Percentiles rank a stretch among this genome's conserved stretches.
These are phyloP conservation scores for Diutina pseudorugosa DNA, from an alignment of 1,139 yeast genomes.

Conservation along the genomic window DNA sequence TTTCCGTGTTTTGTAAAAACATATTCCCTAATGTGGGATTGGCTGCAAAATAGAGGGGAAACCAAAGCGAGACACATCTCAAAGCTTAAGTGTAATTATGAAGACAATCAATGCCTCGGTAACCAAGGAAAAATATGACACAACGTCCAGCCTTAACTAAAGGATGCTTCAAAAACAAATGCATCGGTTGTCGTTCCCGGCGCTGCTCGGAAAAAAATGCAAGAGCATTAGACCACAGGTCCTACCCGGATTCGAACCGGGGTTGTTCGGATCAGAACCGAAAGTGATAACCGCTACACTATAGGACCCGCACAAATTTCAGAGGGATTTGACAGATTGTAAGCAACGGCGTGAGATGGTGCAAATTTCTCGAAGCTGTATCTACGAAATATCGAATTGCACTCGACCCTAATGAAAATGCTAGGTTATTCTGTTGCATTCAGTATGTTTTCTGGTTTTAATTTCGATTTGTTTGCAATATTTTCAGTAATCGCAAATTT, in stretches of 20 bases:
- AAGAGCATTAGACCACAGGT: not conserved
- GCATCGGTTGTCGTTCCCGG: not conserved
- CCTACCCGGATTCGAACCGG: conserved; percentile 5
- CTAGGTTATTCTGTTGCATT: too few species aligned
- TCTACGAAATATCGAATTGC: too few species aligned
- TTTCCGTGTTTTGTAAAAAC: not conserved
- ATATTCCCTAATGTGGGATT: not conserved
- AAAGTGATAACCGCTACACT: conserved; percentile 5
- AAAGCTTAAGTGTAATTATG: too few species aligned
- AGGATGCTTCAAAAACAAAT: not conserved
- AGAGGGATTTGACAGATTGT: not conserved
- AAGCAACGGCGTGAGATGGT: not conserved
- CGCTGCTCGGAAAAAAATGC: not conserved
- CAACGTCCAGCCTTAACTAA: not conserved
- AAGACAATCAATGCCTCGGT: too few species aligned
- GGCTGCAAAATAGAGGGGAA: not conserved
- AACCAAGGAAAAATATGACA: too few species aligned
- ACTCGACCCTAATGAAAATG: too few species aligned
- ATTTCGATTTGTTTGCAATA: too few species aligned
- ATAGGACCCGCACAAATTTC: not conserved
- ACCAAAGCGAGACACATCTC: not conserved
- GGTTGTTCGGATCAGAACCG: conserved; percentile 5
- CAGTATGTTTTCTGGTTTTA: too few species aligned
- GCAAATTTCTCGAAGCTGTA: too few species aligned
- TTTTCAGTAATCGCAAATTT: too few species aligned